Percentiles rank a stretch among this genome's conserved stretches.
Evolutionary conservation across 306 rosid species (phyloP).

Genomic region (Malus sieversii): DNA sequence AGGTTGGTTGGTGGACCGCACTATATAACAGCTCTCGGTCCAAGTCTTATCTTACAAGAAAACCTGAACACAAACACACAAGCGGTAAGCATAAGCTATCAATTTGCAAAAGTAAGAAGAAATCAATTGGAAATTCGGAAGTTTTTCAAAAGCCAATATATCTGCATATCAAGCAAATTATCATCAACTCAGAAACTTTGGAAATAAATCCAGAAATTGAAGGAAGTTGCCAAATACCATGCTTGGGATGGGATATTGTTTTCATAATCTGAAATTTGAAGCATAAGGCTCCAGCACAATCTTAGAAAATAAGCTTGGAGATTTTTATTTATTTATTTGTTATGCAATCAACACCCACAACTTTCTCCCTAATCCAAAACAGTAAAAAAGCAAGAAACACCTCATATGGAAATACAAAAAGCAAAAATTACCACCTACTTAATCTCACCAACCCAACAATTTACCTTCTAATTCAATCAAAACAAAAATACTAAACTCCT

Average conservation of each 20-base stretch:
- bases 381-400: not conserved
- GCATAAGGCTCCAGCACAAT: conserved; percentile 5
- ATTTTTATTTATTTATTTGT: not conserved
- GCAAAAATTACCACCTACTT: not conserved
- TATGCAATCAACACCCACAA: not conserved
- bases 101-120: not conserved
- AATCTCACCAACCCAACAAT: conserved; percentile 1
- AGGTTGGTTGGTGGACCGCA: not conserved
- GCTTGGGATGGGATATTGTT: not conserved
- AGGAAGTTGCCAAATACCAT: not conserved
- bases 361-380: not conserved
- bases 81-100: conserved; percentile 4
- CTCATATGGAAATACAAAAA: not conserved
- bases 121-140: not conserved
- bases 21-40: not conserved
- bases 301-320: conserved; percentile 1
- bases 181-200: not conserved
- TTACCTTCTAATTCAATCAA: not conserved
- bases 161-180: not conserved
- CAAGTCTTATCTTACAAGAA: conserved; percentile 6
- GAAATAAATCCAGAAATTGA: conserved; percentile 13
- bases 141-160: not conserved
- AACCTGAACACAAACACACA: conserved; percentile 19
- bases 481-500: not conserved
- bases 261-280: not conserved